A percentile compares a stretch with the other conserved stretches of the same genome.
Evolutionary conservation across 2,329 filamentous ascomycete genomes (phyloP).

Genomic region (Chalaropsis ovoidea): DNA sequence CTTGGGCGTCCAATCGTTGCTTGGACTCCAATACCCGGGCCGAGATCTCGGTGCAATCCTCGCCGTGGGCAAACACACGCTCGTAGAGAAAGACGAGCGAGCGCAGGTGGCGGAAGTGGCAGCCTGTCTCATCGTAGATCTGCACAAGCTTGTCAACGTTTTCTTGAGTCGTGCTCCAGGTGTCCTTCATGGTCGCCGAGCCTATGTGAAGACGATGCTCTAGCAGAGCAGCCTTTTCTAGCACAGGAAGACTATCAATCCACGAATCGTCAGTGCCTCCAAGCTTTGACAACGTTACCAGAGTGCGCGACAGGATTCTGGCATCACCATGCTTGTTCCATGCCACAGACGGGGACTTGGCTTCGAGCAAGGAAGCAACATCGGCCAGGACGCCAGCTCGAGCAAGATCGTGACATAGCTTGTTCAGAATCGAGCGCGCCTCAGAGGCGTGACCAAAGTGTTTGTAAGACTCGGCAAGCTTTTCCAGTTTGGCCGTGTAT

Average conservation of each 20-base stretch:
- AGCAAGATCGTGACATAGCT: slow-evolving; percentile 53
- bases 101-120: slow-evolving; percentile 45
- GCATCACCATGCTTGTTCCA: slow-evolving; percentile 46
- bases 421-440: slow-evolving; percentile 47
- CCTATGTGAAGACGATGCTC: slow-evolving; percentile 38
- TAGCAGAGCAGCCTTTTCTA: slow-evolving; percentile 47
- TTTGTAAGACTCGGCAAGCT: slow-evolving; percentile 52
- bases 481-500: slow-evolving; percentile 54
- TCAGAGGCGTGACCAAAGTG: slow-evolving; percentile 44
- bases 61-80: slow-evolving; percentile 23
- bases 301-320: slow-evolving; percentile 46
- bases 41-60: slow-evolving; percentile 14
- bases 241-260: slow-evolving; percentile 43
- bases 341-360: slow-evolving; percentile 41
- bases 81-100: slow-evolving; percentile 41
- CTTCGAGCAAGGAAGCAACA: slow-evolving; percentile 43
- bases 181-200: slow-evolving; percentile 30
- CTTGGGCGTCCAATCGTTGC: slow-evolving; percentile 16
- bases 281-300: slow-evolving; percentile 51
- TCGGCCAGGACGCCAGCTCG: slow-evolving; percentile 46
- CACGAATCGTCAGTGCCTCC: slow-evolving; percentile 45
- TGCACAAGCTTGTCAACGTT: slow-evolving; percentile 41
- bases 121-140: slow-evolving; percentile 41
- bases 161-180: slow-evolving; percentile 38
- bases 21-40: slow-evolving; percentile 14